These are phyloP conservation scores for Colletotrichum filicis DNA, from an alignment of 2,329 filamentous ascomycete genomes.

Conservation along the genomic window DNA sequence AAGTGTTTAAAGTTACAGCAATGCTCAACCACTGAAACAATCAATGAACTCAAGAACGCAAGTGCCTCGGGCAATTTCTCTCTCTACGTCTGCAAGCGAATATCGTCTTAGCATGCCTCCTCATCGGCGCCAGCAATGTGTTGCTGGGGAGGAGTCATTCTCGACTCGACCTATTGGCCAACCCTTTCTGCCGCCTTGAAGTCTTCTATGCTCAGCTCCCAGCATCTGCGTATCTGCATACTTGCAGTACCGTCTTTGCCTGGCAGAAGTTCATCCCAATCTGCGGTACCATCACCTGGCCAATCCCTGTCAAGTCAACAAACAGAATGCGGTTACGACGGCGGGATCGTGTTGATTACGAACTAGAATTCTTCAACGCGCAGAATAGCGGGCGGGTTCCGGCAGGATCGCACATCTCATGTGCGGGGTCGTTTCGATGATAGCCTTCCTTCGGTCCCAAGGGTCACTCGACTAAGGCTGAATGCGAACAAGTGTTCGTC, in stretches of 20 bases:
- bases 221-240: background rate
- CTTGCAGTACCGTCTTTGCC: background rate
- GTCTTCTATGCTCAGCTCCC: background rate
- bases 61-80: conserved; percentile 12
- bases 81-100: background rate
- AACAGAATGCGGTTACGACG: background rate
- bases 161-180: background rate
- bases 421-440: background rate
- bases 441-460: background rate
- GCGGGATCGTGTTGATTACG: too few species aligned
- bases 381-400: too few species aligned
- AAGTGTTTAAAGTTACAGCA: background rate
- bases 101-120: background rate
- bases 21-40: conserved; percentile 9
- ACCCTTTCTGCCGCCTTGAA: background rate
- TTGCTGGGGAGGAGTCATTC: conserved; percentile 9
- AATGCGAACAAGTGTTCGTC: background rate
- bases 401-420: background rate
- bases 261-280: conserved; percentile 24
- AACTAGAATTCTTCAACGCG: too few species aligned
- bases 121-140: background rate
- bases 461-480: background rate
- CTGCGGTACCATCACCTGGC: background rate
- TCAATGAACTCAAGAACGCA: conserved; percentile 23
- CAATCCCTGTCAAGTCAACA: background rate